phyloP scores from a whole-genome alignment of 2,329 filamentous ascomycete genomes.

The Sodiomyces alkalinus region DNA sequence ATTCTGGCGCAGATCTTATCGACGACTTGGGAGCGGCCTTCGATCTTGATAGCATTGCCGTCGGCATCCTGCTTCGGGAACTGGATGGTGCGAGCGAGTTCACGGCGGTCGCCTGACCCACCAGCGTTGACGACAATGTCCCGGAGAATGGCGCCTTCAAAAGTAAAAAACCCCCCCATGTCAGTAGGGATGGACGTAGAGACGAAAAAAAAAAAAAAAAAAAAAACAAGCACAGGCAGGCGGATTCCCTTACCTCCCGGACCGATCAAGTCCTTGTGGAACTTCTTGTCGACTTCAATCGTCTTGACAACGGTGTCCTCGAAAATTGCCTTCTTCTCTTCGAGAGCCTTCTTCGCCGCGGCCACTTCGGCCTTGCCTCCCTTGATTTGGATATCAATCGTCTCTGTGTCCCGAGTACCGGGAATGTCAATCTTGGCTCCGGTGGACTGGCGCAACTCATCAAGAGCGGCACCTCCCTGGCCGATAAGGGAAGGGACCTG shows the following conservation, averaged over 20 bases:
- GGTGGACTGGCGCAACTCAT: slow-evolving; percentile 70
- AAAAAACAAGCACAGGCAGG: too few relatives aligned
- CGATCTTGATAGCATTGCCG: slow-evolving; percentile 72
- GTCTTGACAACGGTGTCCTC: slow-evolving; percentile 78
- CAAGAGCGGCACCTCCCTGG: slow-evolving; percentile 77
- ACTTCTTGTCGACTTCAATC: slow-evolving; percentile 85
- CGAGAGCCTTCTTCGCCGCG: slow-evolving; percentile 77
- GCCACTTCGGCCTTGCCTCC: slow-evolving; percentile 85
- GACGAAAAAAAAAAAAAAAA: too few relatives aligned
- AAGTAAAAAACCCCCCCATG: too few relatives aligned
- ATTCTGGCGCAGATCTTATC: slow-evolving; percentile 80
- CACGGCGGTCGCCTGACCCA: slow-evolving; percentile 72
- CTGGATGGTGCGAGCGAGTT: slow-evolving; percentile 77
- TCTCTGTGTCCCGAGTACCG: slow-evolving; percentile 55
- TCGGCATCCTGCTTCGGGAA: slow-evolving; percentile 83
- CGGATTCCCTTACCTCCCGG: slow-evolving; percentile 73
- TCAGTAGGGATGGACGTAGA: too few relatives aligned
- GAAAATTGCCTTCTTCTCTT: slow-evolving; percentile 75
- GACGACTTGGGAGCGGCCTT: slow-evolving; percentile 71
- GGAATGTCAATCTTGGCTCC: slow-evolving; percentile 89
- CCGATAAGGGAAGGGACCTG: slow-evolving; percentile 92
- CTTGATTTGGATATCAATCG: slow-evolving; percentile 80
- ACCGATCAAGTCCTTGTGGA: slow-evolving; percentile 83
- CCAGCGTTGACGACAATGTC: slow-evolving; percentile 79
- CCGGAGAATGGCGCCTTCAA: slow-evolving; percentile 65